A percentile compares a stretch with the other conserved stretches of the same genome.
These are phyloP conservation scores for Jacaranda copaia DNA, from an alignment of 257 asterid genomes.

Conservation along the genomic window DNA sequence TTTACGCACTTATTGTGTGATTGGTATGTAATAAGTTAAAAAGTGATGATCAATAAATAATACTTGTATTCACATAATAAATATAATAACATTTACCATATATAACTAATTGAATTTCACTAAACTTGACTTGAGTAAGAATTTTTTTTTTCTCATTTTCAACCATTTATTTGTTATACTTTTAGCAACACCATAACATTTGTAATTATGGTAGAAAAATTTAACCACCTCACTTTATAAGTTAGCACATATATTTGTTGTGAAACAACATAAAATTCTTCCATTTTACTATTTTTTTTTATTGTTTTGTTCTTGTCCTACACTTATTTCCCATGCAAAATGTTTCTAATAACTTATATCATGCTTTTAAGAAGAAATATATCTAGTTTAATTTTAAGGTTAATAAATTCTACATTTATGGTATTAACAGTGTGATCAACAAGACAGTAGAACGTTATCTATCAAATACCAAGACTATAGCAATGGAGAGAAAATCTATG, in stretches of 20 bases:
- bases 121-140: neutral
- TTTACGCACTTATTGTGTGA: too few species aligned
- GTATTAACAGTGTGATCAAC: conserved; percentile 31
- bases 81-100: too few species aligned
- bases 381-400: too few species aligned
- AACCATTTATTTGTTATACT: too few species aligned
- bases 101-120: too few species aligned
- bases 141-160: neutral
- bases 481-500: neutral
- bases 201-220: neutral
- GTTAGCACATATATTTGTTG: neutral
- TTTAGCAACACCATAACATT: too few species aligned
- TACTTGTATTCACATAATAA: too few species aligned
- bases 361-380: neutral
- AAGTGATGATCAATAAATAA: too few species aligned
- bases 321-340: neutral
- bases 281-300: neutral
- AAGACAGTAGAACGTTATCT: conserved; percentile 37
- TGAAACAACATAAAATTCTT: neutral
- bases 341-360: neutral
- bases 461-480: conserved; percentile 9
- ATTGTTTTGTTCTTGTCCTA: neutral
- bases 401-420: neutral
- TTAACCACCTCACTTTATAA: neutral
- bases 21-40: too few species aligned